These are phyloP conservation scores for Brassica nigra DNA, from an alignment of 345 rosid species.

Conservation along the genomic window DNA sequence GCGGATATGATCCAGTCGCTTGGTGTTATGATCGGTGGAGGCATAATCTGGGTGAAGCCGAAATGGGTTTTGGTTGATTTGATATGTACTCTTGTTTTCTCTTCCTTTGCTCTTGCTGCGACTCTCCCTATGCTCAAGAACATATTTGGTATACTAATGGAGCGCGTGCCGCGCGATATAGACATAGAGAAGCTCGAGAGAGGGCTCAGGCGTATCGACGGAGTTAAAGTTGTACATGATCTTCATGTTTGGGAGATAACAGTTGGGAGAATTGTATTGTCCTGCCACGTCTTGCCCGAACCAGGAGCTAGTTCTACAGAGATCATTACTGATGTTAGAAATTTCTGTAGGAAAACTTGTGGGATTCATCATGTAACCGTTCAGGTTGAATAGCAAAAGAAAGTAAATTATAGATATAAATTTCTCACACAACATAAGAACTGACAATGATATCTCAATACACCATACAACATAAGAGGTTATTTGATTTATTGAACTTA, in stretches of 20 bases:
- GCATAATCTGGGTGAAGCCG: constrained; percentile 65
- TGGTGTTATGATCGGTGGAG: constrained; percentile 85
- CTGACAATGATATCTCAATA: background rate
- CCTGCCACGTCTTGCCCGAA: constrained; percentile 68
- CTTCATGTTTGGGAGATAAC: constrained; percentile 87
- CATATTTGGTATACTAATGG: constrained; percentile 64
- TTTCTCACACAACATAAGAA: background rate
- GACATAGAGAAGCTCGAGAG: constrained; percentile 48
- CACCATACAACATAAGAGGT: background rate
- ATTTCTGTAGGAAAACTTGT: constrained; percentile 53
- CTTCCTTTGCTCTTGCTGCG: constrained; percentile 53
- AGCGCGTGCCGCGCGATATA: constrained; percentile 61
- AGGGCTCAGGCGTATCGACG: constrained; percentile 52
- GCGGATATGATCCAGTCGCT: constrained; percentile 76
- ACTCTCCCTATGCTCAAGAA: constrained; percentile 66
- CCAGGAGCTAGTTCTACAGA: constrained; percentile 52
- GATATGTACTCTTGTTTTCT: constrained; percentile 66
- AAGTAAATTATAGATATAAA: background rate
- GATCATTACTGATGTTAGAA: constrained; percentile 51
- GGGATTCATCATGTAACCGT: constrained; percentile 71
- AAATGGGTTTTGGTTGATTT: constrained; percentile 71
- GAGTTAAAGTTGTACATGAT: constrained; percentile 62
- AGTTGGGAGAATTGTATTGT: constrained; percentile 59
- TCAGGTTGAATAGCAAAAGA: constrained; percentile 58
- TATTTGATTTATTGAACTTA: background rate